Evolutionary conservation across 768 basidiomycete species (phyloP).

Genomic region (Agaricus subrufescens): DNA sequence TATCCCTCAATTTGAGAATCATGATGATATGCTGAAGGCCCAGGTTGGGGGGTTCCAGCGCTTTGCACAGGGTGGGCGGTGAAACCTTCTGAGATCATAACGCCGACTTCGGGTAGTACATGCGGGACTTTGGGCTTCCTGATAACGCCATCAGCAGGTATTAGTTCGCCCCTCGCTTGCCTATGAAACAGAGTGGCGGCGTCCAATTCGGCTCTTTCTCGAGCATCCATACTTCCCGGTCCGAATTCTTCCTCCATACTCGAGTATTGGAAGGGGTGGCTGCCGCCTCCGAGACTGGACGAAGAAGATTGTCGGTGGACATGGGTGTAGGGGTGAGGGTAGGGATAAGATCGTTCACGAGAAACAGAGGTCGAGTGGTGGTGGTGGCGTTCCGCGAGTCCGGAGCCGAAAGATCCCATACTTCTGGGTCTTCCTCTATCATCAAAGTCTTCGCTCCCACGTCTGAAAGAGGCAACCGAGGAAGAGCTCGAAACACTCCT

Average conservation of each 20-base stretch:
- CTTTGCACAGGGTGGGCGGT: constrained; percentile 15
- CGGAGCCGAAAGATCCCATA: constrained; percentile 12
- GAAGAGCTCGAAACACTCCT: constrained; percentile 5
- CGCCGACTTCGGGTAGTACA: constrained; percentile 24
- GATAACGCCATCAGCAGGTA: constrained; percentile 26
- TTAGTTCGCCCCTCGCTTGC: constrained; percentile 56
- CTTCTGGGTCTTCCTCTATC: constrained; percentile 22
- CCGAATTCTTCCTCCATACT: constrained; percentile 29
- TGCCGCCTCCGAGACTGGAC: background rate
- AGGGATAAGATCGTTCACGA: constrained; percentile 6
- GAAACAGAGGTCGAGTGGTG: constrained; percentile 4
- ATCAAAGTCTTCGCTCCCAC: constrained; percentile 25
- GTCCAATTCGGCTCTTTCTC: constrained; percentile 27
- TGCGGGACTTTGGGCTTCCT: constrained; percentile 24
- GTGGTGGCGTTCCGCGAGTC: constrained; percentile 6
- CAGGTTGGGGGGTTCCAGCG: constrained; percentile 1
- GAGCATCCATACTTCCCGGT: constrained; percentile 18
- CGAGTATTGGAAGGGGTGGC: constrained; percentile 12
- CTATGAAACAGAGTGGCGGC: constrained; percentile 66
- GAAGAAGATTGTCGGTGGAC: constrained; percentile 13
- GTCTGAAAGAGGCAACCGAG: constrained; percentile 12
- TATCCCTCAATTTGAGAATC: constrained; percentile 19
- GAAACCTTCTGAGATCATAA: constrained; percentile 26
- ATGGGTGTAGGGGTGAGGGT: constrained; percentile 4
- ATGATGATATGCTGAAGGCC: constrained; percentile 15